These are phyloP conservation scores for Lycium barbarum DNA, from an alignment of 257 asterid species.

Conservation along the genomic window DNA sequence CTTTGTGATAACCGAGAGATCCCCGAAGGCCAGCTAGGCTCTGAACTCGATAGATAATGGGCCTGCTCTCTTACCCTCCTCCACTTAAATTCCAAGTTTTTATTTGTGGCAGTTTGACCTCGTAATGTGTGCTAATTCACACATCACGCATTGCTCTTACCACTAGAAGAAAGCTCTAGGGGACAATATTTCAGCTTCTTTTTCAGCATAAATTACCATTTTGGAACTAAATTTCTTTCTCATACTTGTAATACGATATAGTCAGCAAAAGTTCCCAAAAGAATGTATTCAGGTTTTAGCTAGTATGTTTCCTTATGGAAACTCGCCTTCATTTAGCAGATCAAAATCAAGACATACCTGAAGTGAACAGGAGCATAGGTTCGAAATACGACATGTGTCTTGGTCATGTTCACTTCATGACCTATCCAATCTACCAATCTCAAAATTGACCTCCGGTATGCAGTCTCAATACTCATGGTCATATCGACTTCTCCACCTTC, in stretches of 20 bases:
- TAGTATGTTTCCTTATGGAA: background rate
- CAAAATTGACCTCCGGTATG: constrained; percentile 30
- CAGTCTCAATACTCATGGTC: constrained; percentile 33
- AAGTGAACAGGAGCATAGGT: constrained; percentile 41
- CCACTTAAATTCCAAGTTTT: too few species aligned
- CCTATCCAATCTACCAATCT: constrained; percentile 35
- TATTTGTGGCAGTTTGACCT: too few species aligned
- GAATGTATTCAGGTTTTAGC: background rate
- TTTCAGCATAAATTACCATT: background rate
- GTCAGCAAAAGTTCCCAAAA: background rate
- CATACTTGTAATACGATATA: background rate
- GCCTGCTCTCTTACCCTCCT: background rate
- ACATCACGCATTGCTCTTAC: background rate
- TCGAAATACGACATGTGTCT: constrained; percentile 33
- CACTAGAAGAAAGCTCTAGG: background rate
- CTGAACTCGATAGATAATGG: background rate
- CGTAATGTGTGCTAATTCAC: too few species aligned
- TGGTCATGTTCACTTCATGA: constrained; percentile 34
- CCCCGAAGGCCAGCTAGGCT: background rate
- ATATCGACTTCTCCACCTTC: constrained; percentile 30
- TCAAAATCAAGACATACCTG: constrained; percentile 33
- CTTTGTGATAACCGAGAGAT: background rate
- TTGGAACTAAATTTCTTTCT: background rate
- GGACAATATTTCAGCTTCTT: constrained; percentile 8
- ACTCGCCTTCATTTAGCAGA: background rate